A percentile compares a stretch with the other conserved stretches of the same genome.
Conservation (phyloP, 1,284 basidiomycete species). For the Athelia psychrophila region DNA sequence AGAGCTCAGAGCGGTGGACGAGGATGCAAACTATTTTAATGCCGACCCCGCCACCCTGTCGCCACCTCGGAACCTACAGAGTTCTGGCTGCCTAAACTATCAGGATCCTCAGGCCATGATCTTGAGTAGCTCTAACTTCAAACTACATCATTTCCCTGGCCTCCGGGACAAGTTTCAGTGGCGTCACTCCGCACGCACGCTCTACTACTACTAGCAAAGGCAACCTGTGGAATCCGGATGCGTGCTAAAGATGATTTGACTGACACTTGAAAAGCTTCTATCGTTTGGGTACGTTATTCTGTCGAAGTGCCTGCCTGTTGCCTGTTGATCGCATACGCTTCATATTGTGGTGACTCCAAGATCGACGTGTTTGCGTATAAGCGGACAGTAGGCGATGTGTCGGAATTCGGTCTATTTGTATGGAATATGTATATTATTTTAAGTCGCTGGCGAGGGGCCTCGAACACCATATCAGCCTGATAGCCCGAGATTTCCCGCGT, state of each 20-base stretch:
- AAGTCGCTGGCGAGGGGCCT: conserved; percentile 15
- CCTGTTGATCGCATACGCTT: conserved; percentile 3
- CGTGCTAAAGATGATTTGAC: conserved; percentile 44
- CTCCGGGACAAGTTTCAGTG: too few species aligned
- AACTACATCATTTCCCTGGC: too few species aligned
- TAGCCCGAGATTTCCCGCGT: conserved; percentile 22
- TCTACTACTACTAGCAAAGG: conserved; percentile 63
- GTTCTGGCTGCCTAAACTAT: too few species aligned
- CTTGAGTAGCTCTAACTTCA: too few species aligned
- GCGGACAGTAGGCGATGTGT: conserved; percentile 34
- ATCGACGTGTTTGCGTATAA: conserved; percentile 56
- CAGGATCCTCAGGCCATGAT: too few species aligned
- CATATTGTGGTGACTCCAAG: conserved; percentile 60
- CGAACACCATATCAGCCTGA: conserved; percentile 7
- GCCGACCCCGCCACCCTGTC: too few species aligned
- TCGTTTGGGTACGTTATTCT: conserved; percentile 46
- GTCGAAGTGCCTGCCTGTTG: background rate
- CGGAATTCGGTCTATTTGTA: conserved; percentile 46
- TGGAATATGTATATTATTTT: conserved; percentile 26
- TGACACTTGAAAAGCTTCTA: conserved; percentile 54
- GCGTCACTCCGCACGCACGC: conserved; percentile 52
- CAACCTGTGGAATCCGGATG: conserved; percentile 63
- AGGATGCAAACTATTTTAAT: too few species aligned
- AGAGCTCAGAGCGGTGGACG: too few species aligned
- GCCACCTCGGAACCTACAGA: too few species aligned